Base-by-base conservation (phyloP, 352 stramenopile species). In the Pythium dissimile region DNA sequence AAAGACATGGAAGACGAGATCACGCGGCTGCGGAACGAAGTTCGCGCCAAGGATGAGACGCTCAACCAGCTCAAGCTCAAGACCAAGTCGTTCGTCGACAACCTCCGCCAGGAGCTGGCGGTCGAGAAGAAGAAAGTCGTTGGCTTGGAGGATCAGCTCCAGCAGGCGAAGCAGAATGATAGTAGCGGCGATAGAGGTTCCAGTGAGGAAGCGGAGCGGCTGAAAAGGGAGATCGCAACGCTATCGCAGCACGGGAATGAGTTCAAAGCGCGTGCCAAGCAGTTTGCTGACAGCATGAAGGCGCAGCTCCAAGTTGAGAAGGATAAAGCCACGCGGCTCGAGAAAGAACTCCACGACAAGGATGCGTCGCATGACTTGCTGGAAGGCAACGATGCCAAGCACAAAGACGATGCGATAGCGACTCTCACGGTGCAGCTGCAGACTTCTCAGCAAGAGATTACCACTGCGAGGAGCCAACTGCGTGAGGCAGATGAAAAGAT, bases 11-110 rank as follows among this genome's bases (percentile, higher is more conserved):
- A 77, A 45, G 71, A 60, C 15, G 77, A 88, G 47, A 60, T 90
- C 39, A 64, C 72, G 57, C 77, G 80, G 1, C 55, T 92, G 32
- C 77, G 64, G 31, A 64, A 67, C 18, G 82, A 92, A 41, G 68
- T 84, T 12, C 67, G 72, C 42, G 77, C 80, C 12, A 92, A 92
- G 62, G 82, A 90, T 12, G 82, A 90, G 59, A 85, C 79, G 30
- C 74, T 92, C 9, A 88, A 87, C 55, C 72, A 86, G 53, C 76
- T 92, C 54, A 92, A 92, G 67, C 63, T 83, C 54, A 90, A 92
- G 73, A 88, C 82, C 52, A 92, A 92, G 64, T 78, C 78, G 24
- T 92, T 92, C 39, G 82, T 88, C 10, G 82, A 92, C 57, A 88
- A 85, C 35, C 82, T 92, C 74, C 80, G 80, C 28, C 55, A 57